Base-by-base conservation (phyloP, 164 flowering plant genomes). In the Annona squamosa region DNA sequence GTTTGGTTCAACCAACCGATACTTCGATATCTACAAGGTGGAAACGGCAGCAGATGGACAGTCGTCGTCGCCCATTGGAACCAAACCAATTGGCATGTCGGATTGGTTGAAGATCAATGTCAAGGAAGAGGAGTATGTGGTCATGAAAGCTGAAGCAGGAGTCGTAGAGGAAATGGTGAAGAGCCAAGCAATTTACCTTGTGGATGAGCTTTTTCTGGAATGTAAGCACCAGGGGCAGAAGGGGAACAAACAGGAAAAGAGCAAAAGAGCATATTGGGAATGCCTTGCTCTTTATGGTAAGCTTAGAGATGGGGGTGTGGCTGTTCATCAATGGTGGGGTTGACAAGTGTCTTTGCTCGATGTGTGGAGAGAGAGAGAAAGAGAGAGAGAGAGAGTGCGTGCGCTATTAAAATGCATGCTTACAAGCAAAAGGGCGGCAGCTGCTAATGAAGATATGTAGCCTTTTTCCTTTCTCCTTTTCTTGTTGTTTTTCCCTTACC, bases 321-420 rank as follows among this genome's bases (percentile, higher is more conserved):
- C 93, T 6, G 95, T 89, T 68, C 98, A 93, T 66, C 98, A 91
- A 72, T 91, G 98, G 98, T 91, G 95, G 97, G 88, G 86, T 65
- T 91, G 79, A 84, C 7, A 65, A 52, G 16, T 9, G 59, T 9
- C 13, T 52, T 52, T 52, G 59, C 13, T 26, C 37, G 37, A 52
- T 52, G 59, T 52, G 59, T 52, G 59, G 13, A 9, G 59, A 2
- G 59, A 2, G 59, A 7, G 59, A 1, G 59, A 10, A 4, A 7
- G 7, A 52, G n/a, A n/a, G n/a, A n/a, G 59, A 52, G 59, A 52
- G 59, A 16, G 13, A 12, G 59, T 52, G 59, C 9, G 9, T 2
- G 59, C 59, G 13, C 13, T 10, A 9, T 52, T 52, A 10, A 52
- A 52, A 52, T 52, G 59, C 59, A 6, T 52, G 59, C 59, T 9